phyloP scores from a whole-genome alignment of 192 early-diverging fungal genomes.

The Obelidium mucronatum region DNA sequence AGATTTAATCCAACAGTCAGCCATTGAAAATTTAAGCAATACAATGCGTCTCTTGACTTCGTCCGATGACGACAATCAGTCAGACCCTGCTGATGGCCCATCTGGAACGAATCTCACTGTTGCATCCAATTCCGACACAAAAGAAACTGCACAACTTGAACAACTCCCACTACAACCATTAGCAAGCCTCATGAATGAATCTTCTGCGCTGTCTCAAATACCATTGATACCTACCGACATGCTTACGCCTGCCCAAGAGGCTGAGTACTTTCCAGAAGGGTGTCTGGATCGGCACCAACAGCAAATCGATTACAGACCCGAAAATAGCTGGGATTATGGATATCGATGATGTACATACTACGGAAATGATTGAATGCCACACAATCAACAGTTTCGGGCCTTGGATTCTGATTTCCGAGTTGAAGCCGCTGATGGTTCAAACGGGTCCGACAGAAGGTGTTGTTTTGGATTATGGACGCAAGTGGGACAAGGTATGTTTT shows the following conservation, averaged over 20 bases:
- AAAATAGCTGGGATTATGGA: constrained; percentile 55
- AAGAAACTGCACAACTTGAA: too few relatives aligned
- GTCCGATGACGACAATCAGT: too few relatives aligned
- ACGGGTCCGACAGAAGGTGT: too few relatives aligned
- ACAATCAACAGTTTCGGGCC: constrained; percentile 63
- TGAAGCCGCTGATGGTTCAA: constrained; percentile 51
- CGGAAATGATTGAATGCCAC: constrained; percentile 64
- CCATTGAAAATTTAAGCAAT: too few relatives aligned
- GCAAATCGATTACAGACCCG: constrained; percentile 51
- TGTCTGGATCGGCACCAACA: constrained; percentile 55
- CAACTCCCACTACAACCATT: too few relatives aligned
- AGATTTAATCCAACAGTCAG: too few relatives aligned
- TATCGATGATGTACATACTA: constrained; percentile 48
- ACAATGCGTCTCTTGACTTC: too few relatives aligned
- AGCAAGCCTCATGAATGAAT: constrained; percentile 41
- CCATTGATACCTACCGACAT: constrained; percentile 39
- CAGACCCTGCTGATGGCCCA: too few relatives aligned
- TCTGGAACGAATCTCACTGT: too few relatives aligned
- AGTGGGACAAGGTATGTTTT: too few relatives aligned
- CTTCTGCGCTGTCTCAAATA: constrained; percentile 50
- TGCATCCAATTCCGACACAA: too few relatives aligned
- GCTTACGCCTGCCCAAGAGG: not conserved
- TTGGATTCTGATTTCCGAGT: constrained; percentile 55
- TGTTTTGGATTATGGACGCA: too few relatives aligned
- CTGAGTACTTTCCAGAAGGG: constrained; percentile 40